Conservation (phyloP, 495 filamentous ascomycete species). For the Pseudoneurospora amorphoporcata region DNA sequence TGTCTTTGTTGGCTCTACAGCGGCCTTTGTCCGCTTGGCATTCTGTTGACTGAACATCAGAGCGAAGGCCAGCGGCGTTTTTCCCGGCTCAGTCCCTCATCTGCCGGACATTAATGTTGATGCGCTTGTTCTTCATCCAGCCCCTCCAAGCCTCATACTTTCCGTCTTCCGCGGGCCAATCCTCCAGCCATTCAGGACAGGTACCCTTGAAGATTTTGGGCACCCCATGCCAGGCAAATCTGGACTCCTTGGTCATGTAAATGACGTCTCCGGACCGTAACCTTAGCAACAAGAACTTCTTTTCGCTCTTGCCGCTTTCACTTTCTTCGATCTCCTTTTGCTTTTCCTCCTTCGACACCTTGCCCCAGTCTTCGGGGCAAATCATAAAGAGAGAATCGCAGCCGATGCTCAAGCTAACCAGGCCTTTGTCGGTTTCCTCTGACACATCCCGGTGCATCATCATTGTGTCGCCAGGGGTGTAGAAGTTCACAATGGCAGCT, state of each 20-base stretch:
- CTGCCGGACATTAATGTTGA: constrained; percentile 88
- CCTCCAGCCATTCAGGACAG: constrained; percentile 60
- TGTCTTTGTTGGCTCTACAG: neutral
- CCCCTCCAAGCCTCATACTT: constrained; percentile 57
- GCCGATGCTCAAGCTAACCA: constrained; percentile 79
- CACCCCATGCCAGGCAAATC: constrained; percentile 92
- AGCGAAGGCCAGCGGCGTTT: neutral
- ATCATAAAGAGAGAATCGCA: constrained; percentile 81
- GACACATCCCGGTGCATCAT: constrained; percentile 86
- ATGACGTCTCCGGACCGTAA: constrained; percentile 72
- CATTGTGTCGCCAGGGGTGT: constrained; percentile 77
- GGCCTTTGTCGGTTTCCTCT: constrained; percentile 60
- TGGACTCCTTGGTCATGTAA: constrained; percentile 65
- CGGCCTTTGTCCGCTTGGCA: neutral
- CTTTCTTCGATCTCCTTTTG: constrained; percentile 4
- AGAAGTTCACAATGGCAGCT: constrained; percentile 87
- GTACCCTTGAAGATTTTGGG: constrained; percentile 68
- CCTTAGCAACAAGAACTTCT: constrained; percentile 49
- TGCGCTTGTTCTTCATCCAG: constrained; percentile 77
- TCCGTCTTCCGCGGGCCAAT: constrained; percentile 58
- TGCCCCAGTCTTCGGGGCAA: constrained; percentile 32
- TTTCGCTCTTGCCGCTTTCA: constrained; percentile 2
- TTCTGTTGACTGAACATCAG: neutral
- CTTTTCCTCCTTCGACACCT: constrained; percentile 20
- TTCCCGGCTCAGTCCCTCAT: constrained; percentile 49